Percentiles rank a stretch among this genome's conserved stretches.
phyloP scores from a whole-genome alignment of 1,284 basidiomycete species.

The Veloboletus limbatus region DNA sequence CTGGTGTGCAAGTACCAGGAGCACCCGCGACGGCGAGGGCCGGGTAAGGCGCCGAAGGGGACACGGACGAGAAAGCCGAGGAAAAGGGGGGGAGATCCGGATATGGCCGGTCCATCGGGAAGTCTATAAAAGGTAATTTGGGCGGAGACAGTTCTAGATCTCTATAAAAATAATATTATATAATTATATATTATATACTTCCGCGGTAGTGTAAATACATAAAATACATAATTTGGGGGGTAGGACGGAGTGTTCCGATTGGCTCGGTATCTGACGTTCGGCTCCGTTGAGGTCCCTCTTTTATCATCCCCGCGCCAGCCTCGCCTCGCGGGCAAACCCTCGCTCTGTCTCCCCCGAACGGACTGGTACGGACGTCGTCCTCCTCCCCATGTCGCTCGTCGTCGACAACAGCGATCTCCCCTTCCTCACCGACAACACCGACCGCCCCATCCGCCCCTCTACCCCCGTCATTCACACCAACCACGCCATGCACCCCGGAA shows the following conservation, averaged over 20 bases:
- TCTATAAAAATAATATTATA: slow-evolving; percentile 23
- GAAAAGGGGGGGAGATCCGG: slow-evolving; percentile 25
- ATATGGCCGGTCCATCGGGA: slow-evolving; percentile 27
- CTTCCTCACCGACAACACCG: slow-evolving; percentile 15
- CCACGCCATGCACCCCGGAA: slow-evolving; percentile 32
- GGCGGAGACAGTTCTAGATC: slow-evolving; percentile 18
- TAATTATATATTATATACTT: slow-evolving; percentile 32
- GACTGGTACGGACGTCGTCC: slow-evolving; percentile 14
- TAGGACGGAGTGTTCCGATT: slow-evolving; percentile 29
- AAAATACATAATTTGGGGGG: slow-evolving; percentile 14
- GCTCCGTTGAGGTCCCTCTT: slow-evolving; percentile 39
- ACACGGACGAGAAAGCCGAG: slow-evolving; percentile 29
- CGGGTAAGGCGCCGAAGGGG: slow-evolving; percentile 63
- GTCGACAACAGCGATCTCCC: slow-evolving; percentile 32
- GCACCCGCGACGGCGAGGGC: slow-evolving; percentile 59
- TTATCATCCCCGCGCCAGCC: slow-evolving; percentile 39
- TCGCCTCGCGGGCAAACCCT: slow-evolving; percentile 39
- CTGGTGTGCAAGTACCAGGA: slow-evolving; percentile 53
- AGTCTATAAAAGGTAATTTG: slow-evolving; percentile 27
- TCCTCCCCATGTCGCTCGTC: slow-evolving; percentile 31
- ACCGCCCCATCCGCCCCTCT: slow-evolving; percentile 25
- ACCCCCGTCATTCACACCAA: slow-evolving; percentile 20
- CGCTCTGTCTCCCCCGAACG: slow-evolving; percentile 33
- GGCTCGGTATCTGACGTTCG: slow-evolving; percentile 39
- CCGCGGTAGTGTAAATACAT: slow-evolving; percentile 26